Base-by-base conservation (phyloP, 306 rosid species). In the Hippophae tibetana region DNA sequence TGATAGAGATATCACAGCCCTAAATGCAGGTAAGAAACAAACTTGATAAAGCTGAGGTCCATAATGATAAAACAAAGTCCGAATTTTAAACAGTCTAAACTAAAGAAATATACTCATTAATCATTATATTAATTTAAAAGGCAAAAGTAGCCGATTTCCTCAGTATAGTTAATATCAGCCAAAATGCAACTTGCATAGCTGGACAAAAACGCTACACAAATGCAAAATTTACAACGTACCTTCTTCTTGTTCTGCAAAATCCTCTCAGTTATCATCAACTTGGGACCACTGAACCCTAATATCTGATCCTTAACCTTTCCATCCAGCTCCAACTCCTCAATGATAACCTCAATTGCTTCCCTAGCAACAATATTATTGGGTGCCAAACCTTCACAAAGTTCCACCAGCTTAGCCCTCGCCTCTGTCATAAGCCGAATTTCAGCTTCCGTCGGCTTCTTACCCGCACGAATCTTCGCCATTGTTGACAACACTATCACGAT, bases 281-380 rank as follows among this genome's bases (percentile, higher is more conserved):
- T 86, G 0, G 97, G 86, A 10, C 81, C 62, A 11, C 86, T 78
- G 72, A 85, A 84, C 85, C 99, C 99, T 84, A 85, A 76, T 65
- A 78, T 79, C 69, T 88, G 96, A 40, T 92, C 99, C 66, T 65
- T 86, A 6, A 66, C 38, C 72, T 78, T 84, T 6, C 63, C 74
- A 69, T 84, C 76, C 45, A 92, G 83, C n/a, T 94, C 99, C 50
- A 86, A 81, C 78, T 92, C 90, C 65, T 92, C 94, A 11, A 92
- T 82, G 3, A 88, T 83, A 10, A 85, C 62, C 43, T 80, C 80
- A 68, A 92, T 63, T n/a, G 86, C 82, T 42, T 92, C 99, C 65
- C 74, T 69, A 0, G 75, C 86, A 5, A 85, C 85, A 51, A 92
- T 76, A 56, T 88, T 95, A 81, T 83, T 85, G 0, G 97, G 99